Percentiles rank a stretch among this genome's conserved stretches.
These are phyloP conservation scores for Solanum megistacrolobum DNA, from an alignment of 257 asterid genomes.

Conservation along the genomic window DNA sequence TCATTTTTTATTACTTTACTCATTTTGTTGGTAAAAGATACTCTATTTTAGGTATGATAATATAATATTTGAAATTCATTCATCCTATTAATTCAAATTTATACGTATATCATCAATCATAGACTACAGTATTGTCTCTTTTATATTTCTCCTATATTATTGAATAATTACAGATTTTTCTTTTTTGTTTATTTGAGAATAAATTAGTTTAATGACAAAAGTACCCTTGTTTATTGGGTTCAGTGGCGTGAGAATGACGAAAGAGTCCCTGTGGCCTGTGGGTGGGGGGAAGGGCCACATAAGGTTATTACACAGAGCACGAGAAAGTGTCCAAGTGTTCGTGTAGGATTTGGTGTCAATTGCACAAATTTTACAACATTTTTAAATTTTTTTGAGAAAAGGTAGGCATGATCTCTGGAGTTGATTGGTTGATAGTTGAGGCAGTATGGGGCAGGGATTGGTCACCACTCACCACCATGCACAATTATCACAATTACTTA, in stretches of 20 bases:
- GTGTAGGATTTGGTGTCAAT: neutral
- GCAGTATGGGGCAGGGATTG: neutral
- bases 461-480: neutral
- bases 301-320: neutral
- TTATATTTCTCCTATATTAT: neutral
- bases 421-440: neutral
- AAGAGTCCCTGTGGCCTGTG: neutral
- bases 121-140: neutral
- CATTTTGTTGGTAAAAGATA: neutral
- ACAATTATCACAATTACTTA: neutral
- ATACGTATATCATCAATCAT: no score
- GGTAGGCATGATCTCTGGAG: neutral
- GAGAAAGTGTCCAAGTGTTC: slow-evolving; percentile 2
- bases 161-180: neutral
- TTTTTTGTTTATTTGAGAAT: neutral
- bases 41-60: neutral
- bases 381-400: neutral
- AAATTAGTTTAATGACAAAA: neutral
- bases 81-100: neutral
- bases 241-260: neutral
- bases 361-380: neutral
- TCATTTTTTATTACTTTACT: neutral
- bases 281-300: neutral
- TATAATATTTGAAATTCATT: no score
- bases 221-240: neutral